Evolutionary conservation across 257 asterid genomes (phyloP).

Genomic region (Fraxinus quadrangulata): DNA sequence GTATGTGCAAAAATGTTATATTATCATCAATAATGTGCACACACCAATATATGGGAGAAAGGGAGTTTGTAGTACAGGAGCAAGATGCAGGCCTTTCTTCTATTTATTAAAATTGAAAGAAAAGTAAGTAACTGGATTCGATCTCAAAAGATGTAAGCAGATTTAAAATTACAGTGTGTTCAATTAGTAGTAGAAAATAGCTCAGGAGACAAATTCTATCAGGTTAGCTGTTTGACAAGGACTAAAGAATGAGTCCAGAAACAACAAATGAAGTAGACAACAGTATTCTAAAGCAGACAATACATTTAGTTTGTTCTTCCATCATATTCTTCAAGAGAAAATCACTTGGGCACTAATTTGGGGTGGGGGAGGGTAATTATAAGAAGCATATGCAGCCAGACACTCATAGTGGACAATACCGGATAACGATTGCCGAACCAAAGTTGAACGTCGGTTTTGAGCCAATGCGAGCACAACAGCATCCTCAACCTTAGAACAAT

Average conservation of each 20-base stretch:
- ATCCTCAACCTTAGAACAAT: constrained; percentile 79
- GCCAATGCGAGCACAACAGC: constrained; percentile 82
- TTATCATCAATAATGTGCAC: neutral
- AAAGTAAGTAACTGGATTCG: neutral
- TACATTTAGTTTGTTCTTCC: neutral
- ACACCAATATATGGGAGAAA: neutral
- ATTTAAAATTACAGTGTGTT: neutral
- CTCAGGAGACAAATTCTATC: neutral
- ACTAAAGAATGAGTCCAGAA: neutral
- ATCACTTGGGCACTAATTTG: constrained; percentile 12
- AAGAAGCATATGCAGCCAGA: constrained; percentile 4
- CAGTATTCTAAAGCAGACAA: neutral
- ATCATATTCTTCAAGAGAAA: constrained; percentile 10
- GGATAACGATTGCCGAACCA: constrained; percentile 70
- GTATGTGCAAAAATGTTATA: neutral
- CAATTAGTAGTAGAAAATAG: neutral
- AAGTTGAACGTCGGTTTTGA: constrained; percentile 71
- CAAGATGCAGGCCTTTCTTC: constrained; percentile 6
- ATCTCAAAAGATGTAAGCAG: neutral
- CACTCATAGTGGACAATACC: constrained; percentile 48
- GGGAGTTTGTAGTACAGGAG: constrained; percentile 4
- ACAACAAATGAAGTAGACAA: neutral
- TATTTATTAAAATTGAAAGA: neutral
- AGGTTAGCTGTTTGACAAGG: neutral
- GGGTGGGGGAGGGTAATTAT: neutral